Evolutionary conservation across 2,329 filamentous ascomycete genomes (phyloP), one percentile per base, ranked within the genome.

Genomic region (Cadophora sp.): DNA sequence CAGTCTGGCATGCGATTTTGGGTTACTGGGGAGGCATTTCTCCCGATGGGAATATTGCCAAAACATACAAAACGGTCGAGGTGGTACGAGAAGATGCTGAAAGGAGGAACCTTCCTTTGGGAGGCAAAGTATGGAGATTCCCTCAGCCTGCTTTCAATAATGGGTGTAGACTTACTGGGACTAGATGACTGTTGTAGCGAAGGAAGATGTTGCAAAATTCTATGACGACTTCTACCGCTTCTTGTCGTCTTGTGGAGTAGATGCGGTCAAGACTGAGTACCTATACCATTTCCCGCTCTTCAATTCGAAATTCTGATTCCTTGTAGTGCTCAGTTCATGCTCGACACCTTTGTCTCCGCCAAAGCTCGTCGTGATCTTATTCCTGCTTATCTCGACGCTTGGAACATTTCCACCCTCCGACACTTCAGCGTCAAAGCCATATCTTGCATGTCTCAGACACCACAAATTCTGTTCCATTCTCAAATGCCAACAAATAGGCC

Each of bases 181-280:
- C 9, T 20, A 85, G 22, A 91, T 97, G 80, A 88, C 87, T 0
- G 87, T 93, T 0, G 85, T 98, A 24, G 89, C 89, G 6, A 86
- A 89, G 45, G 87, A 91, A 53, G 93, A 97, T 71, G 87, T 95
- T 0, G 80, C 82, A 13, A 85, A 84, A 36, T 92, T 97, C 76
- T 99, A 97, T 78, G 84, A 93, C 66, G 95, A 98, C 77, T 98
- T 98, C 77, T 99, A 98, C 77, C 79, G 81, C 1, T 98, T 97
- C 75, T 85, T 99, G 1, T 83, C 84, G 0, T 84, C 85, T 3
- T 85, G 86, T 43, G 94, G 94, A 0, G 83, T 99, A 39, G 92
- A 97, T 76, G 90, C 89, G 0, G 94, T 97, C 72, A 99, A 99
- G 79, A 94, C 94, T 0, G 96, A 99, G 77, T 76, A 70, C 43